These are phyloP conservation scores for Limnanthes douglasii DNA, from an alignment of 345 rosid species.

Conservation along the genomic window DNA sequence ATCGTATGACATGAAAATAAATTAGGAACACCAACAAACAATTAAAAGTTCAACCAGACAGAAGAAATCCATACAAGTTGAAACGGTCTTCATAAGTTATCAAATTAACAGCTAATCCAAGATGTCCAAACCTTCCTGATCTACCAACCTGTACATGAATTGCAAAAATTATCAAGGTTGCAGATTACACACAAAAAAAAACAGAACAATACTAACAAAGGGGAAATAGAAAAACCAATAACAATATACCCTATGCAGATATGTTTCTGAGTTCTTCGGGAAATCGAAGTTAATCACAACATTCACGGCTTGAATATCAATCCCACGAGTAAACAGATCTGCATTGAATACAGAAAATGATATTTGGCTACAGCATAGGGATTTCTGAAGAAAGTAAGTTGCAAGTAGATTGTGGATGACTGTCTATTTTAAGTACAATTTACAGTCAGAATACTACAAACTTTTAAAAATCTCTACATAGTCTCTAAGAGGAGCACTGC, in stretches of 20 bases:
- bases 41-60: constrained; percentile 1
- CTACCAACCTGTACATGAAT: constrained; percentile 53
- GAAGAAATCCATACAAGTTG: constrained; percentile 44
- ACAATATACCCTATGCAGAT: constrained; percentile 79
- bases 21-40: background rate
- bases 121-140: constrained; percentile 94
- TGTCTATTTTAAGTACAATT: background rate
- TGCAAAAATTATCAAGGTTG: background rate
- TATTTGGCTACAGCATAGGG: constrained; percentile 1
- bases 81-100: constrained; percentile 90
- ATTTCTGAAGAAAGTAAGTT: too few relatives aligned
- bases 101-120: constrained; percentile 88
- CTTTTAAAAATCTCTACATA: background rate
- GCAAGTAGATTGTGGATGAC: too few relatives aligned
- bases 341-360: constrained; percentile 14
- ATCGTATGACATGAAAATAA: background rate
- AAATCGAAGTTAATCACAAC: constrained; percentile 91
- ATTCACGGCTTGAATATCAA: constrained; percentile 91
- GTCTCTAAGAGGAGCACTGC: background rate
- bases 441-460: constrained; percentile 1
- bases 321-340: constrained; percentile 87
- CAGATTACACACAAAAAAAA: background rate
- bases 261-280: constrained; percentile 81
- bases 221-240: constrained; percentile 1
- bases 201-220: constrained; percentile 4